phyloP scores from a whole-genome alignment of 805 yeast genomes.

The Suhomyces sp. region DNA sequence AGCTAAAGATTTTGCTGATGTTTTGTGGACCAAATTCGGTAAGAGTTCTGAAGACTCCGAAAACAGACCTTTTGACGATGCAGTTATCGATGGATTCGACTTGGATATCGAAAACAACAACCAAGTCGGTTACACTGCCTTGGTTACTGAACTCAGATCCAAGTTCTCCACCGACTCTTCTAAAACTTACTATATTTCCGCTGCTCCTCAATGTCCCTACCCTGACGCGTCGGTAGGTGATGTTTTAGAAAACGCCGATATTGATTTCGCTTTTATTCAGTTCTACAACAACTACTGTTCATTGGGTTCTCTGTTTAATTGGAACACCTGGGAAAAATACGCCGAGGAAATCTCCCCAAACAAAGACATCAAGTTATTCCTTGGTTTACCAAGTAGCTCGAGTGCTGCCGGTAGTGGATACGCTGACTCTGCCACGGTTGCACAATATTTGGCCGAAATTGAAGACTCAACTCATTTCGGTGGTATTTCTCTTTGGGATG shows the following conservation, averaged over 20 bases:
- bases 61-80: constrained; percentile 61
- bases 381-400: constrained; percentile 67
- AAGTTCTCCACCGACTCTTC: constrained; percentile 27
- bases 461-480: constrained; percentile 29
- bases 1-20: constrained; percentile 24
- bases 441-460: constrained; percentile 11
- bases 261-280: constrained; percentile 83
- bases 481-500: constrained; percentile 39
- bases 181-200: constrained; percentile 69
- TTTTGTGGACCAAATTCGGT: constrained; percentile 27
- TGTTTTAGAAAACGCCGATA: constrained; percentile 45
- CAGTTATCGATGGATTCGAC: constrained; percentile 82
- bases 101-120: constrained; percentile 65
- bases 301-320: constrained; percentile 49
- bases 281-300: constrained; percentile 85
- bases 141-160: constrained; percentile 36
- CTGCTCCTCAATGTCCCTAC: constrained; percentile 90
- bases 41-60: constrained; percentile 13
- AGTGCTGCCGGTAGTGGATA: constrained; percentile 56
- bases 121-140: constrained; percentile 62
- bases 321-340: constrained; percentile 68
- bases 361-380: constrained; percentile 60
- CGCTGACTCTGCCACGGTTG: constrained; percentile 21
- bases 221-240: constrained; percentile 57
- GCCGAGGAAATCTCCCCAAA: constrained; percentile 64